A percentile compares a stretch with the other conserved stretches of the same genome.
phyloP scores from a whole-genome alignment of 2,329 filamentous ascomycete species.

The Penicillium paneum region DNA sequence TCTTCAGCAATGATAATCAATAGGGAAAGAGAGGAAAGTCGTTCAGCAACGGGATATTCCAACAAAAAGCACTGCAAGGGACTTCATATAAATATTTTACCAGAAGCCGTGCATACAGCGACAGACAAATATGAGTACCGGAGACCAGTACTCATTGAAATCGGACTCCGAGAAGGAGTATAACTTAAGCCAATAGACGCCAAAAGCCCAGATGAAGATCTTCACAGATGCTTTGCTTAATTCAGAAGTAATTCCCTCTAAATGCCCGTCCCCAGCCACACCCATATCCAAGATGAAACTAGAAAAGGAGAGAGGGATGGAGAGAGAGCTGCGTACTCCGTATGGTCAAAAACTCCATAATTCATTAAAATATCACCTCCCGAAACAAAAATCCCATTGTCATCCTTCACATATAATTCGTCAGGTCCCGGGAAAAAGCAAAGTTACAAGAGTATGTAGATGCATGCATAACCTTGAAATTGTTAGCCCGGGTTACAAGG shows the following conservation, averaged over 20 bases:
- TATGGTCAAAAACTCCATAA: not conserved
- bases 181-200: not conserved
- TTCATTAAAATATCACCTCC: not conserved
- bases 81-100: not conserved
- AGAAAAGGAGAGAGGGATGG: no score
- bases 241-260: not conserved
- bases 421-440: not conserved
- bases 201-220: not conserved
- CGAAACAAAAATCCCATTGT: not conserved
- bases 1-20: not conserved
- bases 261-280: slow-evolving; percentile 9
- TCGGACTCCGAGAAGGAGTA: not conserved
- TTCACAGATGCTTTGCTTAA: not conserved
- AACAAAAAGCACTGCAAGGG: not conserved
- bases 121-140: no score
- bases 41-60: not conserved
- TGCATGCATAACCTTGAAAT: not conserved
- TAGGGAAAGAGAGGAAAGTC: not conserved
- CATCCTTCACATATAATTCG: not conserved
- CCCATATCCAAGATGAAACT: not conserved
- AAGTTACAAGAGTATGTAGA: not conserved
- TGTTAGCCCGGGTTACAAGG: not conserved
- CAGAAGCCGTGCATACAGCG: not conserved
- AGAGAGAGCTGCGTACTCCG: no score
- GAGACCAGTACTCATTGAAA: not conserved